Base-by-base conservation (phyloP, 2,329 filamentous ascomycete genomes). In the Corniculantispora saksenae region DNA sequence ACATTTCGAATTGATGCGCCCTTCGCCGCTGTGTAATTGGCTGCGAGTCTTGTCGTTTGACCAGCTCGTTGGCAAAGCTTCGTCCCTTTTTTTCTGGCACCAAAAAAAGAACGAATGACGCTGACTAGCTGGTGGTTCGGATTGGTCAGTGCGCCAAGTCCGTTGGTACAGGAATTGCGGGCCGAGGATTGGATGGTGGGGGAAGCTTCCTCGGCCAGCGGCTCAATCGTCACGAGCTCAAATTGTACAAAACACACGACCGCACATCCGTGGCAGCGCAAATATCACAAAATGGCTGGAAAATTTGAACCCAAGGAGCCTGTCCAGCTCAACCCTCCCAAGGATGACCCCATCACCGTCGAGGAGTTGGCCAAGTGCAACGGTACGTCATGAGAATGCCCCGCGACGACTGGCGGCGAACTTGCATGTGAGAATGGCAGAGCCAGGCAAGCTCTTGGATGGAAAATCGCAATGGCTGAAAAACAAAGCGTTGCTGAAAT, bases 321-420 rank as follows among this genome's bases (percentile, higher is more conserved):
- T 3, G 89, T 95, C 66, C 80, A 89, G 65, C 86, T 99, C 66
- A 84, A 90, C 65, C 90, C 93, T 45, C 95, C 95, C 17, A 98
- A 96, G 80, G 86, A 93, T 74, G 94, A 97, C 72, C 86, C 86
- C 45, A 97, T 99, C 72, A 89, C 89, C n/a, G 73, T 84, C 1
- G 91, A 95, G 66, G 89, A 94, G 72, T 84, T 99, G 67, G 84
- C 89, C 47, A 90, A 91, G 76, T 93, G 92, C 71, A 88, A 95
- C 75, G 95, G 95, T 97, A 83, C 73, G 88, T 77, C 32, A 32
- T 64, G 61, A 54, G 35, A 45, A 21, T 50, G 45, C 35, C 54
- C 54, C 45, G 32, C 61, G 54, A 51, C 1, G n/a, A 12, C 25
- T 6, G 10, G 15, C 12, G 29, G 15, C 9, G 6, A n/a, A 35